Percentiles rank a stretch among this genome's conserved stretches.
Evolutionary conservation across 176 grass and related monocot species (phyloP).

Genomic region (Eleusine coracana): DNA sequence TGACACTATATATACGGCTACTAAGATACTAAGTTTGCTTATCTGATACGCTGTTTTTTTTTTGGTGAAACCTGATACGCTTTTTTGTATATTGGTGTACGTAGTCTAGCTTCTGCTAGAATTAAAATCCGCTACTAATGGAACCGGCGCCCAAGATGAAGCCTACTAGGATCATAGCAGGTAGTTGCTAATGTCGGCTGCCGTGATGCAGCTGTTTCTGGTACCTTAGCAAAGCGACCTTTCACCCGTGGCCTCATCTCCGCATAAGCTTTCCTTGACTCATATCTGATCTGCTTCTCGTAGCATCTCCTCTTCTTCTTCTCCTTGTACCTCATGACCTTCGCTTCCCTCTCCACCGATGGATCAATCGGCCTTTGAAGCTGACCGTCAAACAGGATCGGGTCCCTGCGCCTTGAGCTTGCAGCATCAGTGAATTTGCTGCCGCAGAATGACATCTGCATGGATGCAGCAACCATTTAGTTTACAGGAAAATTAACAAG

Average conservation of each 20-base stretch:
- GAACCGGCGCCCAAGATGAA: slow-evolving; percentile 46
- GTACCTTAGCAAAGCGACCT: slow-evolving; percentile 68
- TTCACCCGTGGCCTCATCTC: slow-evolving; percentile 67
- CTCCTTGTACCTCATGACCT: slow-evolving; percentile 74
- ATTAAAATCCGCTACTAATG: not conserved
- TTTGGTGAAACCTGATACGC: not conserved
- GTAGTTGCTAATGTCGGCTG: not conserved
- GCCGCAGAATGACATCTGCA: slow-evolving; percentile 57
- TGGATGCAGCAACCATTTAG: not conserved
- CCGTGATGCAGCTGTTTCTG: slow-evolving; percentile 9
- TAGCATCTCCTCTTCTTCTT: slow-evolving; percentile 69
- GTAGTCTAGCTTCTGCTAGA: not conserved
- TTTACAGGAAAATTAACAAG: not conserved
- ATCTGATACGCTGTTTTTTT: too few species aligned
- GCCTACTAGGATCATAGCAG: slow-evolving; percentile 47
- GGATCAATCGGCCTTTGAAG: slow-evolving; percentile 11
- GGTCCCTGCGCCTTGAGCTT: slow-evolving; percentile 22
- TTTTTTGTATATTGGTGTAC: not conserved
- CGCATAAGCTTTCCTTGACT: slow-evolving; percentile 63
- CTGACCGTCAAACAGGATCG: slow-evolving; percentile 8
- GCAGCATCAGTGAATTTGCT: slow-evolving; percentile 60
- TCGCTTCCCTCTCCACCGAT: slow-evolving; percentile 42
- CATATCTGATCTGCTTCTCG: slow-evolving; percentile 64
- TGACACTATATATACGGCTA: too few species aligned
- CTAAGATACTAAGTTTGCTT: too few species aligned